Percentiles rank a stretch among this genome's conserved stretches.
Conservation (phyloP, 345 rosid genomes). For the Sonneratia caseolaris region DNA sequence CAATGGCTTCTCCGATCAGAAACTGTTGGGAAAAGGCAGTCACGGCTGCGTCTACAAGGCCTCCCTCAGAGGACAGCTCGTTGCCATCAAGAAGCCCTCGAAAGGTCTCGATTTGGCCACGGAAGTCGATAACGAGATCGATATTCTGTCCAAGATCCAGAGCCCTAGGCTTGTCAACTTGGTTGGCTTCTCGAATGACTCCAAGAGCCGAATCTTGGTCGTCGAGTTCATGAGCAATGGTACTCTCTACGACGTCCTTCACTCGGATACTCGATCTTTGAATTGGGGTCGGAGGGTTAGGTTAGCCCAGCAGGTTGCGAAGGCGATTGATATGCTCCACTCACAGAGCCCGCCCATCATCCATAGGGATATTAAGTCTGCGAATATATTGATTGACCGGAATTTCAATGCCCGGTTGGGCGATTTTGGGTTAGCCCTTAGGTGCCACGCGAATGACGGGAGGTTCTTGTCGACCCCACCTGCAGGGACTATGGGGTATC, state of each 20-base stretch:
- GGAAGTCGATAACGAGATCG: conserved; percentile 88
- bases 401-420: conserved; percentile 83
- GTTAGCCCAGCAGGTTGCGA: conserved; percentile 75
- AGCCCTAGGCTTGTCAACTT: conserved; percentile 91
- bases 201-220: conserved; percentile 69
- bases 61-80: conserved; percentile 69
- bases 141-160: conserved; percentile 78
- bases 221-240: conserved; percentile 94
- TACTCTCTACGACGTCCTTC: conserved; percentile 80
- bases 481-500: conserved; percentile 94
- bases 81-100: conserved; percentile 80
- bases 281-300: conserved; percentile 79
- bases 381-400: conserved; percentile 87
- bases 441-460: conserved; percentile 70
- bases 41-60: conserved; percentile 96
- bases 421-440: conserved; percentile 86
- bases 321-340: conserved; percentile 67
- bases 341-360: conserved; percentile 68
- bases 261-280: conserved; percentile 46
- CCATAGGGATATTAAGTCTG: conserved; percentile 96
- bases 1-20: conserved; percentile 69
- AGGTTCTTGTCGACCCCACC: conserved; percentile 88
- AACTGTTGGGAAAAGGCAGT: conserved; percentile 86
- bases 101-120: conserved; percentile 49
- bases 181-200: conserved; percentile 61